Conservation (phyloP, 768 basidiomycete genomes). For the Amanita muscaria region DNA sequence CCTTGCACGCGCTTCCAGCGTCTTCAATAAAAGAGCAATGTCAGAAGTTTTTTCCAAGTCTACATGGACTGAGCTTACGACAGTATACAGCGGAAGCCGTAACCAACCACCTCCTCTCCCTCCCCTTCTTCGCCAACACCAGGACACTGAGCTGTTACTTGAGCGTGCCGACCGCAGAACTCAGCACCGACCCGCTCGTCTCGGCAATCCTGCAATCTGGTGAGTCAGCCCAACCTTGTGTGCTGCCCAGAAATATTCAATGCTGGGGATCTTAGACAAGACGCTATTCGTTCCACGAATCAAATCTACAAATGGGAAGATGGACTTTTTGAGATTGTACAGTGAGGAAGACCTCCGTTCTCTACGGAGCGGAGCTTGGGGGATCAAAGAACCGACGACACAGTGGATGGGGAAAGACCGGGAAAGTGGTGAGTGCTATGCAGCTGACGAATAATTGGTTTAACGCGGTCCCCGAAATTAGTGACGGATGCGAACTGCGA, state of each 20-base stretch:
- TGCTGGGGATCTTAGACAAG: conserved; percentile 39
- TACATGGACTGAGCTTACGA: conserved; percentile 1
- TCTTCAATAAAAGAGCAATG: conserved; percentile 53
- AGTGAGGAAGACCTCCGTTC: conserved; percentile 46
- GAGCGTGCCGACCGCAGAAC: conserved; percentile 69
- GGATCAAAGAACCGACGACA: conserved; percentile 57
- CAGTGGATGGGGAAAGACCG: conserved; percentile 37
- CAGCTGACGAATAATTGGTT: neutral
- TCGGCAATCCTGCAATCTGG: conserved; percentile 45
- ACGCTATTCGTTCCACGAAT: conserved; percentile 65
- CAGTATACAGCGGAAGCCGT: conserved; percentile 36
- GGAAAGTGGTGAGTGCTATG: conserved; percentile 36
- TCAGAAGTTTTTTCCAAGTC: conserved; percentile 20
- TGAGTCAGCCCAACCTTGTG: conserved; percentile 20
- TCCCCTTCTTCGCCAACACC: conserved; percentile 42
- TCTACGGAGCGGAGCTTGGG: conserved; percentile 61
- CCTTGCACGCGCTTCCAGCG: conserved; percentile 35
- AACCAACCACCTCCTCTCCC: conserved; percentile 34
- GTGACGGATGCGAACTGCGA: conserved; percentile 29
- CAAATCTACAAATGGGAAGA: conserved; percentile 32
- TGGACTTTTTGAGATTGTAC: conserved; percentile 63
- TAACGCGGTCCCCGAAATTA: conserved; percentile 16
- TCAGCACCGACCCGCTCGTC: conserved; percentile 47
- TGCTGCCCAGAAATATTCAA: neutral
- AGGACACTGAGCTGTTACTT: conserved; percentile 64